Evolutionary conservation across 805 yeast genomes (phyloP).

Genomic region (Dipodascopsis uninucleata): DNA sequence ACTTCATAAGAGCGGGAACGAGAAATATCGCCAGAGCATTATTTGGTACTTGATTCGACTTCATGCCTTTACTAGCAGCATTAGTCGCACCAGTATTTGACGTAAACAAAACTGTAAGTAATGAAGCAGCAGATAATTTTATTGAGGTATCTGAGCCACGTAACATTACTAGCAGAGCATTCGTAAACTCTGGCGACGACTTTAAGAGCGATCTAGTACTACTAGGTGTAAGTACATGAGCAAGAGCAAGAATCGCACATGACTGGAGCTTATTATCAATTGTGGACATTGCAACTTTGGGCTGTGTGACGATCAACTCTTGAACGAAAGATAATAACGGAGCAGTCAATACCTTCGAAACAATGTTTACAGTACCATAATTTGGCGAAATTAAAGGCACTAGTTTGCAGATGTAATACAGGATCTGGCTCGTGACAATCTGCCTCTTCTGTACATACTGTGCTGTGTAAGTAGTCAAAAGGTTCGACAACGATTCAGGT

Average conservation of each 20-base stretch:
- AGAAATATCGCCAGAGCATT: conserved; percentile 26
- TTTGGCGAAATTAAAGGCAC: conserved; percentile 17
- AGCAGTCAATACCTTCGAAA: too few species aligned
- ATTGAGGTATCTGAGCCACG: conserved; percentile 24
- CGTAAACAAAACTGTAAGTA: conserved; percentile 13
- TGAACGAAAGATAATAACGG: too few species aligned
- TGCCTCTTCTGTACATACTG: background rate
- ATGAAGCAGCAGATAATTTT: conserved; percentile 17
- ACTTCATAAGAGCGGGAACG: conserved; percentile 36
- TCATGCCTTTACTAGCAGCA: too few species aligned
- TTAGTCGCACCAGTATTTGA: conserved; percentile 2
- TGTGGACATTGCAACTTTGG: background rate
- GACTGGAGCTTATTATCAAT: conserved; percentile 11
- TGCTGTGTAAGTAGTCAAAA: conserved; percentile 5
- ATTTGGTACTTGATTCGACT: too few species aligned
- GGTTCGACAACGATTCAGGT: conserved; percentile 2
- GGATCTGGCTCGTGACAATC: conserved; percentile 1
- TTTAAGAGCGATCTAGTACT: conserved; percentile 14
- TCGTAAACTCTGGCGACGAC: conserved; percentile 28
- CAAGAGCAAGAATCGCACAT: conserved; percentile 16
- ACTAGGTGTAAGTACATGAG: conserved; percentile 11
- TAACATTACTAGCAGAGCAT: conserved; percentile 29
- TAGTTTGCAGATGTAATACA: conserved; percentile 14
- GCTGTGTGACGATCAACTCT: background rate
- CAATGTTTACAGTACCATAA: conserved; percentile 1